phyloP scores from a whole-genome alignment of 176 grass and related monocot genomes.

The Bothriochloa decipiens region DNA sequence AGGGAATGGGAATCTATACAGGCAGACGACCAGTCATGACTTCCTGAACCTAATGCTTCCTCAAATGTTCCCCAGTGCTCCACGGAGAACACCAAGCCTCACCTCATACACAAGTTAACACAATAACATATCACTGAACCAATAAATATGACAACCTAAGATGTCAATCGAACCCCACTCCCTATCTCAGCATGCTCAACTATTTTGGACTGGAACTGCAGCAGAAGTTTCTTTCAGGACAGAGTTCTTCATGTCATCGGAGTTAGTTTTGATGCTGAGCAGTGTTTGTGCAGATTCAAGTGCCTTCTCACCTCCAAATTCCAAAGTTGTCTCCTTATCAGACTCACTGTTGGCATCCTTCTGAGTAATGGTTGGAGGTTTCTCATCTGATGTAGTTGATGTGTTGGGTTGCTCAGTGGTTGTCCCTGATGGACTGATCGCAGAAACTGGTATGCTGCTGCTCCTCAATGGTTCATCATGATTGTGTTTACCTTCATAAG shows the following conservation, averaged over 20 bases:
- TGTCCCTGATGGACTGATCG: slow-evolving; percentile 32
- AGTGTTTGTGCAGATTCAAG: slow-evolving; percentile 70
- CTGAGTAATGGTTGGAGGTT: slow-evolving; percentile 32
- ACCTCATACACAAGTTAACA: slow-evolving; percentile 54
- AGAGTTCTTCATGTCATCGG: slow-evolving; percentile 63
- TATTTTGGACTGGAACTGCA: slow-evolving; percentile 69
- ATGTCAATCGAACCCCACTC: slow-evolving; percentile 42
- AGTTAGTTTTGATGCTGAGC: slow-evolving; percentile 68
- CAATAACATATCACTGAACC: slow-evolving; percentile 40
- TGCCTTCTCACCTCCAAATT: slow-evolving; percentile 67
- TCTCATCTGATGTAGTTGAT: slow-evolving; percentile 31
- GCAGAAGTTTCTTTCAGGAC: slow-evolving; percentile 67
- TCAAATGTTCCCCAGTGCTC: slow-evolving; percentile 29
- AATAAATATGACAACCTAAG: slow-evolving; percentile 56
- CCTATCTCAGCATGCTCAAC: slow-evolving; percentile 49
- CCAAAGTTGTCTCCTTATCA: slow-evolving; percentile 35
- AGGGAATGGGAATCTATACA: slow-evolving; percentile 45
- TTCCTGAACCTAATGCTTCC: slow-evolving; percentile 31
- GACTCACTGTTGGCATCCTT: slow-evolving; percentile 44
- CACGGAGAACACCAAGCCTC: slow-evolving; percentile 29
- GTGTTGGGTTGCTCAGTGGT: slow-evolving; percentile 41
- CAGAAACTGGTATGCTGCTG: slow-evolving; percentile 39
- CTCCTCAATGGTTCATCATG: slow-evolving; percentile 70
- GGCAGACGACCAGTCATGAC: slow-evolving; percentile 18
- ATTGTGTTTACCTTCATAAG: slow-evolving; percentile 97